Percentiles rank a stretch among this genome's conserved stretches.
These are phyloP conservation scores for Silene coronaria DNA, from an alignment of 179 eudicot species.

Conservation along the genomic window DNA sequence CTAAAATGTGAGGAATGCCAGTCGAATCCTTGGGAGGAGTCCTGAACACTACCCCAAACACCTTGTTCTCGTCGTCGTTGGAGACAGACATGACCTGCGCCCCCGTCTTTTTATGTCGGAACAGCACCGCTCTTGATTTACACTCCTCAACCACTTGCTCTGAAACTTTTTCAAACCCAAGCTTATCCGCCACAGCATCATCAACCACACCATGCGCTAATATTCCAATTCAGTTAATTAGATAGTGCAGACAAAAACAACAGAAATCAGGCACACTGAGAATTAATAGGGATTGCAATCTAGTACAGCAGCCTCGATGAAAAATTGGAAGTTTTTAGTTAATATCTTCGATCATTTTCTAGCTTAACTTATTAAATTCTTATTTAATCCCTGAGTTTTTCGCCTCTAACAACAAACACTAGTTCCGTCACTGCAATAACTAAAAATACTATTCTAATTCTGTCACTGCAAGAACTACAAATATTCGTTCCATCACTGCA, in stretches of 20 bases:
- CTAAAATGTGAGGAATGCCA: slow-evolving; percentile 96
- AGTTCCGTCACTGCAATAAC: background rate
- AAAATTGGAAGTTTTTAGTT: background rate
- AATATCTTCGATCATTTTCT: background rate
- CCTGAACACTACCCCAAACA: slow-evolving; percentile 85
- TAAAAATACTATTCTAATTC: background rate
- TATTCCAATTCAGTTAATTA: background rate
- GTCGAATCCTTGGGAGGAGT: slow-evolving; percentile 98
- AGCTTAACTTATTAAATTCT: too few species aligned
- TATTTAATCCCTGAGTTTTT: background rate
- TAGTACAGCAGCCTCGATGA: background rate
- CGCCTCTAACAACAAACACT: background rate
- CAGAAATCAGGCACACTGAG: background rate
- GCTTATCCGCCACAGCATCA: slow-evolving; percentile 60
- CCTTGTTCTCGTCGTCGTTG: slow-evolving; percentile 95
- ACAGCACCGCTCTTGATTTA: slow-evolving; percentile 76
- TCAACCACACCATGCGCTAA: background rate
- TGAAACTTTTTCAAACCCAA: slow-evolving; percentile 79
- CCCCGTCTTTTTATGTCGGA: slow-evolving; percentile 79
- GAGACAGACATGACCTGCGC: slow-evolving; percentile 82
- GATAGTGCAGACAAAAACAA: background rate
- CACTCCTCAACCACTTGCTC: slow-evolving; percentile 85
- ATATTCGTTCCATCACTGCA: background rate
- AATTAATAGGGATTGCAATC: background rate
- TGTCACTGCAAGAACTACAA: too few species aligned